A percentile compares a stretch with the other conserved stretches of the same genome.
phyloP scores from a whole-genome alignment of 768 basidiomycete species.

The Fomitopsis pulvina region DNA sequence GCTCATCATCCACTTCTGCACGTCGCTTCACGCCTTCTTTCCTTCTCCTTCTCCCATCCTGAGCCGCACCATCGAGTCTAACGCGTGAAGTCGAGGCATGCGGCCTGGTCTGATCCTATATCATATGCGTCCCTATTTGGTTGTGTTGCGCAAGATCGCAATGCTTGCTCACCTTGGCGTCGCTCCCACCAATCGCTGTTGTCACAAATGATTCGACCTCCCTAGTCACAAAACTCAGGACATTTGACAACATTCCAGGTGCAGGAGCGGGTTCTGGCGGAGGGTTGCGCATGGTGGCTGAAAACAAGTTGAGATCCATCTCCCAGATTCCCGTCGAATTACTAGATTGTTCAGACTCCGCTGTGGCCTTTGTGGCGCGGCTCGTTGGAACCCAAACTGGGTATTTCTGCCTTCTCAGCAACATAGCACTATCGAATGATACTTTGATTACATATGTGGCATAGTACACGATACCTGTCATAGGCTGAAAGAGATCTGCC shows the following conservation, averaged over 20 bases:
- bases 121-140: background rate
- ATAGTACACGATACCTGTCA: too few relatives aligned
- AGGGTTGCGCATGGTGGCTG: conserved; percentile 11
- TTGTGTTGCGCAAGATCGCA: background rate
- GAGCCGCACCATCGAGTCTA: conserved; percentile 8
- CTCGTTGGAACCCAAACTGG: too few relatives aligned
- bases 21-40: background rate
- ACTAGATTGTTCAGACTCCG: too few relatives aligned
- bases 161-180: conserved; percentile 42
- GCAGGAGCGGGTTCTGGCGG: conserved; percentile 6
- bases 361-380: too few relatives aligned
- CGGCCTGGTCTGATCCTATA: conserved; percentile 9
- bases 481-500: too few relatives aligned
- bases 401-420: too few relatives aligned
- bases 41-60: conserved; percentile 3
- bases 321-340: too few relatives aligned
- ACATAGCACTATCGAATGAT: too few relatives aligned
- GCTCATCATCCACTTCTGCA: background rate
- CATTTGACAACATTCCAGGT: conserved; percentile 49
- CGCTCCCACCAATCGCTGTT: conserved; percentile 46
- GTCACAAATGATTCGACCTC: conserved; percentile 68
- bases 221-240: conserved; percentile 62
- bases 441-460: too few relatives aligned
- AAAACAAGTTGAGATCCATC: too few relatives aligned
- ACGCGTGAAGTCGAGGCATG: conserved; percentile 20